Evolutionary conservation across 495 filamentous ascomycete genomes (phyloP).

Genomic region (Achaetomiella virescens): DNA sequence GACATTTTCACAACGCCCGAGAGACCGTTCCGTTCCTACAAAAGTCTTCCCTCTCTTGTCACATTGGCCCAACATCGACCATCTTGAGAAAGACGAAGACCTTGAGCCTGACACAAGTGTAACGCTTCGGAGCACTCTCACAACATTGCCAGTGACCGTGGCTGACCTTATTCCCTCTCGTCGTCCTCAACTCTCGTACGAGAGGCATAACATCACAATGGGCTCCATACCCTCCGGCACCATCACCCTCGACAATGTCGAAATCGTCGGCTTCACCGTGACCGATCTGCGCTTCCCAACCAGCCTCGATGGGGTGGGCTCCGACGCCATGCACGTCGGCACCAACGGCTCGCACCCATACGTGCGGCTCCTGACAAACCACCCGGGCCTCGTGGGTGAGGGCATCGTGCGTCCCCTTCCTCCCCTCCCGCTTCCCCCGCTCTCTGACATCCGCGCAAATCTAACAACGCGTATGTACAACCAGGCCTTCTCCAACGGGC

Average conservation of each 20-base stretch:
- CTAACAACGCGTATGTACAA: background rate
- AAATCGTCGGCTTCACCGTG: constrained; percentile 66
- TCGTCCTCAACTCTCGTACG: no score
- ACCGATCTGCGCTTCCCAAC: constrained; percentile 90
- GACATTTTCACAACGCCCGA: no score
- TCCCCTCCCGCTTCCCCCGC: background rate
- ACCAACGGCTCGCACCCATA: constrained; percentile 89
- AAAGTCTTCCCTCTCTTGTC: no score
- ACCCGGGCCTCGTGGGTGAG: constrained; percentile 58
- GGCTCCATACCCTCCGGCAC: constrained; percentile 31
- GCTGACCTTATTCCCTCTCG: no score
- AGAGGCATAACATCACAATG: background rate
- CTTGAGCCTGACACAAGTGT: no score
- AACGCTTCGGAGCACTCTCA: no score
- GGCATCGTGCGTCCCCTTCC: constrained; percentile 60
- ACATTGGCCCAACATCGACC: no score
- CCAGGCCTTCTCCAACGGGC: constrained; percentile 90
- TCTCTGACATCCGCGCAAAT: no score
- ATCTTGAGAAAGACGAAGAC: no score
- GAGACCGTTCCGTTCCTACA: no score
- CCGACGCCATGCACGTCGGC: constrained; percentile 93
- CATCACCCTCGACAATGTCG: constrained; percentile 45
- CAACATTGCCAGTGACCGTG: no score
- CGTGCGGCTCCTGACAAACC: constrained; percentile 80
- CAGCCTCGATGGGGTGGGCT: constrained; percentile 86